These are phyloP conservation scores for Cylindrodendrum hubeiense DNA, from an alignment of 2,329 filamentous ascomycete genomes.

Conservation along the genomic window DNA sequence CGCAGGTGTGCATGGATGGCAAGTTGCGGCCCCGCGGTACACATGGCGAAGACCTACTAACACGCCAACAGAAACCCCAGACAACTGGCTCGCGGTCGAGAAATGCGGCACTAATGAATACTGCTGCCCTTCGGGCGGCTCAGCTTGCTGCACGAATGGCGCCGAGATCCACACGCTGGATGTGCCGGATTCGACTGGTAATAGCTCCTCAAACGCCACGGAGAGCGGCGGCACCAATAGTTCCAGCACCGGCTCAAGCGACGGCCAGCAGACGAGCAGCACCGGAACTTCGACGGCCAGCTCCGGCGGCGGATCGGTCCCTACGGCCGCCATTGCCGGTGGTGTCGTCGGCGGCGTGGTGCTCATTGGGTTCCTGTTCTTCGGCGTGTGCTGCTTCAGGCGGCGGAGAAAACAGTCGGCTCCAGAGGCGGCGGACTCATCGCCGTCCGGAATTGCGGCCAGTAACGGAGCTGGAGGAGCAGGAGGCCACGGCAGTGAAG, in stretches of 20 bases:
- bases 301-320: background rate
- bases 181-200: constrained; percentile 13
- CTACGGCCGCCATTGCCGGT: constrained; percentile 31
- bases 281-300: background rate
- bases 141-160: constrained; percentile 33
- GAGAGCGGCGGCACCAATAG: background rate
- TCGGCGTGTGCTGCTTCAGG: constrained; percentile 29
- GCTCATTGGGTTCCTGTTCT: constrained; percentile 28
- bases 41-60: background rate
- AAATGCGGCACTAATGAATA: constrained; percentile 37
- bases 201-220: background rate
- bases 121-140: constrained; percentile 32
- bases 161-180: constrained; percentile 30
- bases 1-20: constrained; percentile 37
- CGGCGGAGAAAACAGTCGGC: constrained; percentile 12
- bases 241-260: background rate
- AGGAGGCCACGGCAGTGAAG: background rate
- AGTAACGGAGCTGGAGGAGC: background rate
- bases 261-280: background rate
- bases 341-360: constrained; percentile 34
- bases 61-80: constrained; percentile 3
- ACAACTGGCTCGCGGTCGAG: constrained; percentile 29
- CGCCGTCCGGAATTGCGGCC: background rate
- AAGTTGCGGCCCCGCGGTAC: background rate
- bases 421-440: background rate